These are phyloP conservation scores for Salmacisia buchloeana DNA, from an alignment of 1,284 basidiomycete genomes.

Conservation along the genomic window DNA sequence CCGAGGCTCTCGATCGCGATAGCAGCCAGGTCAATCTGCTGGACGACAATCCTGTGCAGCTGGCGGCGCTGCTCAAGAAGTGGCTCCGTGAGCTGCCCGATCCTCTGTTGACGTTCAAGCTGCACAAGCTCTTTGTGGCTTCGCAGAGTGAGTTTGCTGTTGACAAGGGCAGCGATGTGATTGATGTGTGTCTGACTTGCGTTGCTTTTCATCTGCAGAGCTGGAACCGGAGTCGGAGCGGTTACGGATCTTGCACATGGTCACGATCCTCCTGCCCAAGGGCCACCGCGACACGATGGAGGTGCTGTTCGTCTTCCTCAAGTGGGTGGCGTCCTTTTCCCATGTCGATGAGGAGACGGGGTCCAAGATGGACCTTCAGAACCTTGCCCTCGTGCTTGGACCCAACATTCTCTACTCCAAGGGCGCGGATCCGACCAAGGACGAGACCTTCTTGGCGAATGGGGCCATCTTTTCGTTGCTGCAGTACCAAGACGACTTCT, in stretches of 20 bases:
- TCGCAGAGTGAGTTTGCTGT: conserved; percentile 63
- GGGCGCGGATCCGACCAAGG: conserved; percentile 76
- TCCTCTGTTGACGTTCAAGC: conserved; percentile 86
- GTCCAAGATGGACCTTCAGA: conserved; percentile 94
- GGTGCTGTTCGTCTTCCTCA: conserved; percentile 93
- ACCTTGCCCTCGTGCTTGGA: conserved; percentile 94
- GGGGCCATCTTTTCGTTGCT: conserved; percentile 61
- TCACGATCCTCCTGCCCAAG: conserved; percentile 81
- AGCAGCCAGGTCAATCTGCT: conserved; percentile 73
- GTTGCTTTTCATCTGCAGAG: conserved; percentile 54
- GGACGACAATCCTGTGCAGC: conserved; percentile 92
- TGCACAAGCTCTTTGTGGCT: conserved; percentile 81
- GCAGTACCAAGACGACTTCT: conserved; percentile 87
- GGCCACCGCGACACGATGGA: conserved; percentile 95
- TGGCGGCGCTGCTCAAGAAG: conserved; percentile 93
- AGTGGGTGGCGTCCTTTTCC: conserved; percentile 98
- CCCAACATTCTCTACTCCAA: conserved; percentile 88
- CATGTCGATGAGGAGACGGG: conserved; percentile 97
- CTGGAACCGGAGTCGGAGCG: conserved; percentile 72
- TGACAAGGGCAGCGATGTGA: background rate
- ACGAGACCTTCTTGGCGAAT: conserved; percentile 88
- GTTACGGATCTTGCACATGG: conserved; percentile 75
- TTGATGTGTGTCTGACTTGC: background rate
- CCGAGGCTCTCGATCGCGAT: conserved; percentile 89
- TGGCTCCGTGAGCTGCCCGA: conserved; percentile 95